A percentile compares a stretch with the other conserved stretches of the same genome.
These are phyloP conservation scores for Abrus pulchellus DNA, from an alignment of 306 rosid genomes.

Conservation along the genomic window DNA sequence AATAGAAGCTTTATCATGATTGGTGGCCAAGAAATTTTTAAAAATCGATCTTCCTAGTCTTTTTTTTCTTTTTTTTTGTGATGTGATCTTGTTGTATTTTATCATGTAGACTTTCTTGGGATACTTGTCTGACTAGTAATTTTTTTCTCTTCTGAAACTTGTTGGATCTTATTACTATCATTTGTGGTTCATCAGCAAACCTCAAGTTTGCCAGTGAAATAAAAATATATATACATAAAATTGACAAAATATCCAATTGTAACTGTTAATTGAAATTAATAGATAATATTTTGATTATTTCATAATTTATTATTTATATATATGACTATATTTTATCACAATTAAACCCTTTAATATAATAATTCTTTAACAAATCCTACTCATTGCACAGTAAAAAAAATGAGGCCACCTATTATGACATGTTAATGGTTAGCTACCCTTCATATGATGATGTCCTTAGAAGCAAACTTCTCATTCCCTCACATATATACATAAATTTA, in stretches of 20 bases:
- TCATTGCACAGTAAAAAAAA: background rate
- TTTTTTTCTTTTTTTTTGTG: background rate
- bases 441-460: too few species aligned
- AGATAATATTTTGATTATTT: background rate
- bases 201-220: background rate
- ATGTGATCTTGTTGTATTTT: conserved; percentile 43
- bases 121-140: conserved; percentile 30
- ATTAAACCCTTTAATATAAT: background rate
- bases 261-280: background rate
- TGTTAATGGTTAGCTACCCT: too few species aligned
- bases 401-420: too few species aligned
- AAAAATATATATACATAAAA: too few species aligned
- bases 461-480: too few species aligned
- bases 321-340: too few species aligned
- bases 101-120: conserved; percentile 33
- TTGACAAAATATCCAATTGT: too few species aligned
- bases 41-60: conserved; percentile 38
- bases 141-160: background rate
- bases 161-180: background rate
- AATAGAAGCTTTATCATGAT: conserved; percentile 19
- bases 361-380: background rate
- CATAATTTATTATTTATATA: too few species aligned
- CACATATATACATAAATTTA: too few species aligned
- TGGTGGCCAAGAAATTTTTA: background rate
- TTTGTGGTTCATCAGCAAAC: background rate